phyloP scores from a whole-genome alignment of 768 basidiomycete species.

The Amanita pallidorosea region DNA sequence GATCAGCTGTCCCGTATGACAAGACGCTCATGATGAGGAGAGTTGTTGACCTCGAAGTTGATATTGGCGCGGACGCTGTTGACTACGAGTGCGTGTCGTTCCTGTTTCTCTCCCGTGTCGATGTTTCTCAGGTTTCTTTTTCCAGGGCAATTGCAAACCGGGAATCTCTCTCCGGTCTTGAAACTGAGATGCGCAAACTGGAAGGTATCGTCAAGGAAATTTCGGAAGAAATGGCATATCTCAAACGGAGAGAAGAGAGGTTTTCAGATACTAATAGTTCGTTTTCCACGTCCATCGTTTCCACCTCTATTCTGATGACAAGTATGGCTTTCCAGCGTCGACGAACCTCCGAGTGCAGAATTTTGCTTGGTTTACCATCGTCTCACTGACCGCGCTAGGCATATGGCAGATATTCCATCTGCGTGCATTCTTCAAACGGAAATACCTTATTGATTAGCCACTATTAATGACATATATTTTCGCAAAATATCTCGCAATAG shows the following conservation, averaged over 20 bases:
- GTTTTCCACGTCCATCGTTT: conserved; percentile 16
- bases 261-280: conserved; percentile 85
- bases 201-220: conserved; percentile 94
- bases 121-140: not conserved
- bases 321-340: conserved; percentile 46
- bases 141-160: conserved; percentile 95
- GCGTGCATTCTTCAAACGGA: conserved; percentile 91
- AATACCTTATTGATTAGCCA: conserved; percentile 78
- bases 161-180: conserved; percentile 88
- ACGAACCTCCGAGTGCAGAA: conserved; percentile 87
- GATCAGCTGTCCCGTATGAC: conserved; percentile 33
- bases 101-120: not conserved
- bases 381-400: conserved; percentile 70
- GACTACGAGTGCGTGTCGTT: conserved; percentile 82
- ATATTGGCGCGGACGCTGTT: conserved; percentile 96
- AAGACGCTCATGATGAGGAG: conserved; percentile 43
- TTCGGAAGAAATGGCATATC: conserved; percentile 85
- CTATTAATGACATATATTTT: not conserved
- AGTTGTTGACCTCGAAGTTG: conserved; percentile 87
- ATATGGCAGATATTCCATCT: conserved; percentile 95
- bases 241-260: conserved; percentile 80
- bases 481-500: not conserved
- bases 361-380: conserved; percentile 84
- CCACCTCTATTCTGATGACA: conserved; percentile 3
- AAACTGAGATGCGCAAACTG: conserved; percentile 97